phyloP scores from a whole-genome alignment of 2,329 filamentous ascomycete genomes.

The Fusarium nematophilum region DNA sequence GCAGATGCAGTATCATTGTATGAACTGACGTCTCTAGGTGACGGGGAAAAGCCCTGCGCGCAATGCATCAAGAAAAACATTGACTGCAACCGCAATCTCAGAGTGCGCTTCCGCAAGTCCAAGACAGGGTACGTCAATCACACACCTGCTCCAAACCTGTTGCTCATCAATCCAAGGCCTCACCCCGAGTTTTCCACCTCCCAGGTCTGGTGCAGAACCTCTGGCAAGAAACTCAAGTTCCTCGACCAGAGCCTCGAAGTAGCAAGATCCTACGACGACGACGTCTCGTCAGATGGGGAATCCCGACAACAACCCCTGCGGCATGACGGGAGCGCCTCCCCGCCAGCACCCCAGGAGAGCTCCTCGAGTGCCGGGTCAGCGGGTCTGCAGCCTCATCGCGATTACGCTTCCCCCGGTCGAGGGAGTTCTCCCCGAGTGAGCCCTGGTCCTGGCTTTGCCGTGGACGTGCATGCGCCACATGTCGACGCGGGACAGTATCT shows the following conservation, averaged over 20 bases:
- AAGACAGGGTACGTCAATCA: slow-evolving; percentile 19
- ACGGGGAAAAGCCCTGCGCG: slow-evolving; percentile 30
- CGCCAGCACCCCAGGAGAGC: background rate
- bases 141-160: background rate
- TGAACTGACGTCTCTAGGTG: slow-evolving; percentile 16
- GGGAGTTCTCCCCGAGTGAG: slow-evolving; percentile 7
- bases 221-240: slow-evolving; percentile 32
- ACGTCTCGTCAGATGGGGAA: slow-evolving; percentile 12
- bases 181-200: slow-evolving; percentile 25
- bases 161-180: slow-evolving; percentile 16
- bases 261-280: slow-evolving; percentile 21
- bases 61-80: slow-evolving; percentile 31
- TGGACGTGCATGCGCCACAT: background rate
- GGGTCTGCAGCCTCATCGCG: slow-evolving; percentile 1
- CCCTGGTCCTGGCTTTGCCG: background rate
- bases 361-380: slow-evolving; percentile 4
- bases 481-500: background rate
- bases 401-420: background rate
- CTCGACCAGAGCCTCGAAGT: slow-evolving; percentile 32
- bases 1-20: background rate
- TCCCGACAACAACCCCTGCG: slow-evolving; percentile 1
- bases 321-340: background rate
- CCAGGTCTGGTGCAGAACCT: slow-evolving; percentile 30
- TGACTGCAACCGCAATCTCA: slow-evolving; percentile 26
- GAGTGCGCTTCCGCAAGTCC: slow-evolving; percentile 27